Percentiles rank a stretch among this genome's conserved stretches.
These are phyloP conservation scores for Blastobotrys capitulatus DNA, from an alignment of 1,139 yeast genomes.

Conservation along the genomic window DNA sequence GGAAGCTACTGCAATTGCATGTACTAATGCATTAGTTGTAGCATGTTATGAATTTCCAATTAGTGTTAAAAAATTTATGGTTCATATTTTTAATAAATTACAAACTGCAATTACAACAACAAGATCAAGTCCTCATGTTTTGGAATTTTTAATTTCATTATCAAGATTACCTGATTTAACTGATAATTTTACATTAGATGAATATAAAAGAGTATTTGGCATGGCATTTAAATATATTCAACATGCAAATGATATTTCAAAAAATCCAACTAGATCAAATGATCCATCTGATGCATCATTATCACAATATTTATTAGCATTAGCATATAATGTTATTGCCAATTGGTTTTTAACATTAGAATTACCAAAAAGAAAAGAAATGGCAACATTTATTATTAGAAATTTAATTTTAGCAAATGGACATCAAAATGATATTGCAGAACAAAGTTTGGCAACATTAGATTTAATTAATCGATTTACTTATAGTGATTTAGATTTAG, in stretches of 20 bases:
- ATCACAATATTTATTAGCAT: constrained; percentile 53
- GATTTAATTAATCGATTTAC: constrained; percentile 69
- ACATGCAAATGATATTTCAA: constrained; percentile 51
- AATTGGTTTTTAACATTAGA: constrained; percentile 69
- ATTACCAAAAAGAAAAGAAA: constrained; percentile 49
- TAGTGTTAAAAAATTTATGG: constrained; percentile 62
- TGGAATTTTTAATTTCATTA: constrained; percentile 67
- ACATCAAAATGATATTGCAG: constrained; percentile 40
- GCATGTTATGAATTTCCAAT: constrained; percentile 79
- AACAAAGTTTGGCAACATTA: constrained; percentile 56
- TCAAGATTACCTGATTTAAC: constrained; percentile 64
- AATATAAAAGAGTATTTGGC: constrained; percentile 74
- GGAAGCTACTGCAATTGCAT: constrained; percentile 69
- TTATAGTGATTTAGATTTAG: constrained; percentile 57
- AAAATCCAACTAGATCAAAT: constrained; percentile 15
- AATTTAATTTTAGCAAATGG: constrained; percentile 47
- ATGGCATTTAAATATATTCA: constrained; percentile 77
- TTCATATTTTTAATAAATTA: constrained; percentile 59
- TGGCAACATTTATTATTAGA: constrained; percentile 59
- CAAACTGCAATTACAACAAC: constrained; percentile 71
- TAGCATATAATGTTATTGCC: constrained; percentile 65
- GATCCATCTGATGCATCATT: constrained; percentile 28
- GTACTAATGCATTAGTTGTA: constrained; percentile 67
- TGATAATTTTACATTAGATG: constrained; percentile 69
- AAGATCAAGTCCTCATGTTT: constrained; percentile 64